Evolutionary conservation across 495 filamentous ascomycete species (phyloP).

Genomic region (Extremus antarcticus): DNA sequence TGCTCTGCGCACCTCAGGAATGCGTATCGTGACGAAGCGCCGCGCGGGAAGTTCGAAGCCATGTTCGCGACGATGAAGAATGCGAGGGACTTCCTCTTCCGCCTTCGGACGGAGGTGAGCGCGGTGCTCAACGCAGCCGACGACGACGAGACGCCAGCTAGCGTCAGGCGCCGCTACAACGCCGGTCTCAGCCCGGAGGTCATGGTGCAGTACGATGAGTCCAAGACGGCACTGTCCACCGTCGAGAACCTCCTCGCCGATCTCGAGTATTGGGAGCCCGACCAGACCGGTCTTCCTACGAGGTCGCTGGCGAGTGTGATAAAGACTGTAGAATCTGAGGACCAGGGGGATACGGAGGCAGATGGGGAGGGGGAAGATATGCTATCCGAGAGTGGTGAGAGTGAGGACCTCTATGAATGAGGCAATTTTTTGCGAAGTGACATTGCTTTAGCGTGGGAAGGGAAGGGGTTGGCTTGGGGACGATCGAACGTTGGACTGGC

Average conservation of each 20-base stretch:
- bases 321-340: background rate
- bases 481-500: too few species aligned
- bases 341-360: background rate
- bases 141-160: background rate
- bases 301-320: background rate
- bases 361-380: background rate
- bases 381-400: background rate
- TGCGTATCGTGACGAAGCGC: background rate
- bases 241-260: background rate
- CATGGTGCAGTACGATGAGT: conserved; percentile 1
- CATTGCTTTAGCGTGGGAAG: background rate
- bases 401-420: background rate
- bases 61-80: background rate
- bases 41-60: background rate
- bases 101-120: background rate
- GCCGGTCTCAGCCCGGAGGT: background rate
- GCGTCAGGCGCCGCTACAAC: background rate
- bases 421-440: background rate
- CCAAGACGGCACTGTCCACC: background rate
- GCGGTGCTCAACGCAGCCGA: background rate
- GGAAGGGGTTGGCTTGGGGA: background rate
- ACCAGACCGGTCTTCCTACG: background rate
- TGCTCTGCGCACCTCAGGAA: background rate
- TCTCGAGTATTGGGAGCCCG: background rate
- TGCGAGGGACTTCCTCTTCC: background rate